Base-by-base conservation (phyloP, 2,329 filamentous ascomycete genomes). In the Epichloe elymi region DNA sequence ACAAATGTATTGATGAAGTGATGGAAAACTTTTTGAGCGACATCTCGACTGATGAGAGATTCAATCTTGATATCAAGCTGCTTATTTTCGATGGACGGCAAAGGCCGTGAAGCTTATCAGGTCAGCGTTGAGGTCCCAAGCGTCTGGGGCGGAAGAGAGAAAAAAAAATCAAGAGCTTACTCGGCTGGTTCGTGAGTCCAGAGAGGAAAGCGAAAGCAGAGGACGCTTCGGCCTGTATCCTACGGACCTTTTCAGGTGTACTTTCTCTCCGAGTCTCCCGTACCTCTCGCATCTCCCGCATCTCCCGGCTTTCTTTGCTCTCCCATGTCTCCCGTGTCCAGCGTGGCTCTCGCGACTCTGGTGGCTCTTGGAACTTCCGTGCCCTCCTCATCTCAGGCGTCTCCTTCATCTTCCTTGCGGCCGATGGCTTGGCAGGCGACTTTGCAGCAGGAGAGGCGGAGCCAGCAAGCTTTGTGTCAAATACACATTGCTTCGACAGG, bases 51-150 rank as follows among this genome's bases (percentile, higher is more conserved):
- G 20, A 51, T 43, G 26, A 48, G 50, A n/a, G 45, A 51, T 30
- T 48, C 50, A 30, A 47, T 43, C 30, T 30, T 43, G 20, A 51
- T 42, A n/a, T 43, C 50, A 15, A 48, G 38, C 20, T 44, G 45
- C 50, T 51, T 43, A 30, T 51, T 48, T 19, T 48, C 50, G n/a
- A 51, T 48, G 39, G 45, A 47, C 38, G 50, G 50, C 23, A 44
- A 38, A 8, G 39, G 50, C 6, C 44, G 39, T 20, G 38, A 36
- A 26, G 26, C 49, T 41, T 15, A 5, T 37, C 5, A 12, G 17
- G 42, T 50, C 35, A 50, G 41, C 36, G 38, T 19, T 35, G 7
- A 20, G 11, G 17, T 41, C 11, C 19, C 39, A 12, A 41, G 7
- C 19, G 8, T 10, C 37, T 39, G 15, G 14, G 7, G 37, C 37